Evolutionary conservation across 257 asterid genomes (phyloP).

Genomic region (Osmanthus fragrans): DNA sequence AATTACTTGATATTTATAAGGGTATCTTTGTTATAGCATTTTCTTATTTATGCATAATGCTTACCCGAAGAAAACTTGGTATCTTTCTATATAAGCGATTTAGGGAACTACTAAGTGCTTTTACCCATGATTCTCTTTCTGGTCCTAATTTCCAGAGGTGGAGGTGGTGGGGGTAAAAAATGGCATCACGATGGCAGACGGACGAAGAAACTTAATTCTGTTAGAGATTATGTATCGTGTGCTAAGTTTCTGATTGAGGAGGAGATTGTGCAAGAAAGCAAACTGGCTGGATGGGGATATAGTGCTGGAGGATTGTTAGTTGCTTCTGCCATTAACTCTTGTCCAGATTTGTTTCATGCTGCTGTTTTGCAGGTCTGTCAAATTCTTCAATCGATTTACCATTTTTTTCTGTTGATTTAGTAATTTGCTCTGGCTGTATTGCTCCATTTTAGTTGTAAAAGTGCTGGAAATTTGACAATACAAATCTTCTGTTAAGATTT

Average conservation of each 20-base stretch:
- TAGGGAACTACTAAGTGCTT: conserved; percentile 3
- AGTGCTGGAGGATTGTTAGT: conserved; percentile 96
- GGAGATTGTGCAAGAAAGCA: conserved; percentile 66
- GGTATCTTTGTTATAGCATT: not conserved
- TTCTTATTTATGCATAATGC: conserved; percentile 2
- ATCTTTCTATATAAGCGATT: not conserved
- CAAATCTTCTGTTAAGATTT: not conserved
- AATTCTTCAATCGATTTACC: not conserved
- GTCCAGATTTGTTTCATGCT: conserved; percentile 83
- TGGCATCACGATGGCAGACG: conserved; percentile 87
- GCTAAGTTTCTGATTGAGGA: conserved; percentile 77
- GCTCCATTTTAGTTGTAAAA: conserved; percentile 11
- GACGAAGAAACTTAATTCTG: conserved; percentile 64
- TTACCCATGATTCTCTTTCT: conserved; percentile 15
- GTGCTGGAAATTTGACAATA: not conserved
- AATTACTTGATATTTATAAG: not conserved
- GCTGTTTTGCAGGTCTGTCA: conserved; percentile 77
- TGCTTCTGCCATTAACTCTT: conserved; percentile 82
- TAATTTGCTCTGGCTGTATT: not conserved
- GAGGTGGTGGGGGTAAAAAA: conserved; percentile 81
- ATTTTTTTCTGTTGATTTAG: not conserved
- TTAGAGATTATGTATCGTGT: conserved; percentile 75
- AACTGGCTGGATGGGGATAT: conserved; percentile 96
- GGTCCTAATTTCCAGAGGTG: conserved; percentile 70
- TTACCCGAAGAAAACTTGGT: not conserved